A percentile compares a stretch with the other conserved stretches of the same genome.
These are phyloP conservation scores for Vanderwaltozyma tropicalis DNA, from an alignment of 805 yeast genomes.

Conservation along the genomic window DNA sequence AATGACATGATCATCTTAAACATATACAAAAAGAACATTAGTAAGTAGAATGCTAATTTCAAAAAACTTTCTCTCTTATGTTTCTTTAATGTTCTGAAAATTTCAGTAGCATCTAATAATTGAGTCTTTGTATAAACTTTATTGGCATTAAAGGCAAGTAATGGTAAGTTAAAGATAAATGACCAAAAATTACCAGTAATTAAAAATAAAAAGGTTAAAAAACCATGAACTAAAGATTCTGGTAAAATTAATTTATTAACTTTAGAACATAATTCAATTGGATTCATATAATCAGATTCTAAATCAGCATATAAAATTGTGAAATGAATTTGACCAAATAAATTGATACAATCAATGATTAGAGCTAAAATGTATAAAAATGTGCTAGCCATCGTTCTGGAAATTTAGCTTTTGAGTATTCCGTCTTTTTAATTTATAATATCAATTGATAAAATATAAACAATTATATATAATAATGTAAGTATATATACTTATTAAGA, in stretches of 20 bases:
- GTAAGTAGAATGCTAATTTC: constrained; percentile 79
- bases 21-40: constrained; percentile 87
- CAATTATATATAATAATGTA: neutral
- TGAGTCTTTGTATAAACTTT: constrained; percentile 71
- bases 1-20: constrained; percentile 90
- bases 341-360: constrained; percentile 68
- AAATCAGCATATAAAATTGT: constrained; percentile 89
- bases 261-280: constrained; percentile 87
- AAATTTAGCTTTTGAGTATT: neutral
- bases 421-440: too few species aligned
- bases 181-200: constrained; percentile 86
- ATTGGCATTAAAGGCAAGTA: constrained; percentile 70
- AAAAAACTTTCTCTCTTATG: constrained; percentile 86
- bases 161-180: constrained; percentile 68
- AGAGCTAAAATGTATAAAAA: constrained; percentile 45
- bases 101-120: constrained; percentile 89
- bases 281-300: constrained; percentile 92
- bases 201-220: constrained; percentile 57
- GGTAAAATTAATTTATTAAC: constrained; percentile 82
- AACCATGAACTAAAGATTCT: constrained; percentile 73
- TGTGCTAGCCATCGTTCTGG: neutral
- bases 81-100: constrained; percentile 81
- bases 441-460: neutral
- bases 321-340: constrained; percentile 85
- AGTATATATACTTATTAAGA: neutral